Conservation (phyloP, 257 asterid genomes). For the Solanum commersonii region DNA sequence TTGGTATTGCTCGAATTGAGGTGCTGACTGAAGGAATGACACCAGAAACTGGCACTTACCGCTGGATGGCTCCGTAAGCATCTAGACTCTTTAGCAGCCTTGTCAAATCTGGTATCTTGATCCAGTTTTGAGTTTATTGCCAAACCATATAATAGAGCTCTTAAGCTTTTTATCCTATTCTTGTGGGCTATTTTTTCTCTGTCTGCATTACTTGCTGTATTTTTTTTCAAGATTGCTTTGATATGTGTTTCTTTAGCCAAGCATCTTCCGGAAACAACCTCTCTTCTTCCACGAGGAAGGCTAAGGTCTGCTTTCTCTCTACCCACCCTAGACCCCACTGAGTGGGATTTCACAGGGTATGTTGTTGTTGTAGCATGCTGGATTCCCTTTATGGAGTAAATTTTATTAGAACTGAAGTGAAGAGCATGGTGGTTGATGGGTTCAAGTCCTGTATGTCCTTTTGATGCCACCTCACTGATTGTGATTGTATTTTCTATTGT, state of each 20-base stretch:
- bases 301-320: no score
- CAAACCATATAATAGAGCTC: background rate
- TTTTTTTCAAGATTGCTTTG: background rate
- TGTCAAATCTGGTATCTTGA: background rate
- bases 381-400: background rate
- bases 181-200: background rate
- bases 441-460: no score
- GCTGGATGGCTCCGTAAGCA: slow-evolving; percentile 99
- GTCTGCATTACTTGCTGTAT: background rate
- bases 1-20: slow-evolving; percentile 96
- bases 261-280: no score
- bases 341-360: background rate
- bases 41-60: slow-evolving; percentile 97
- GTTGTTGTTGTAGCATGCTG: background rate
- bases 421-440: background rate
- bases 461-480: no score
- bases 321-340: no score
- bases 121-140: background rate
- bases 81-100: background rate
- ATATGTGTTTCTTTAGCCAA: background rate
- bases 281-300: no score
- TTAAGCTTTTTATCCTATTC: background rate
- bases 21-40: slow-evolving; percentile 99
- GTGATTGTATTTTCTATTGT: no score
- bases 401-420: background rate